Evolutionary conservation across 2,329 filamentous ascomycete species (phyloP), one percentile per base, ranked within the genome.

Genomic region (Aspergillus transmontanensis): DNA sequence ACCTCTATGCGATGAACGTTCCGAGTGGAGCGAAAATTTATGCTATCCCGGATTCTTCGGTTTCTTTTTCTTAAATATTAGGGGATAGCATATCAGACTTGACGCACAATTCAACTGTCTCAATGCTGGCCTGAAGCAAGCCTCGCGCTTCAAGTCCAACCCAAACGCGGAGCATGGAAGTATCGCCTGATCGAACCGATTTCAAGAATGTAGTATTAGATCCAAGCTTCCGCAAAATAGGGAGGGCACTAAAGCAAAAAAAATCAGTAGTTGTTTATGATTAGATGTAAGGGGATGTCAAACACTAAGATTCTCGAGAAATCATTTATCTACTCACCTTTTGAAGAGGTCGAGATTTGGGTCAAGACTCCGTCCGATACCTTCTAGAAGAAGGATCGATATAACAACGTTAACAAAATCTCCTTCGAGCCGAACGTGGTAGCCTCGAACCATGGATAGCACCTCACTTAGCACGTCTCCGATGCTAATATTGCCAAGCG

Each of bases 361-460:
- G 75, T 98, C 90, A 19, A 99, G 80, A 63, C 85, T 92, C 65
- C 95, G 86, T 0, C 95, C 95, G 72, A 98, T 99, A 7, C 95
- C 95, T 76, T 99, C 95, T 1, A 99, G 84, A 2, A 99, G 84
- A 39, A 99, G 81, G 59, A 98, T 97, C 64, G 93, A 96, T 63
- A 99, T 90, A 34, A 99, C 94, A 5, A 99, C 95, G 74, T 99
- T 99, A 75, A 99, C 93, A 75, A 98, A 99, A 76, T 99, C 95
- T 10, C 95, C 95, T 78, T 99, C 95, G 57, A 99, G 86, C 10
- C 95, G 86, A 4, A 99, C 95, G 74, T 99, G 95, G 76, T 99
- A 95, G 11, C 84, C 82, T 60, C 95, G 88, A 34, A 99, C 95
- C 93, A 99, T 97, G 63, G 85, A 85, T 51, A 99, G 83, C 0